Evolutionary conservation across 208 protist genomes (phyloP), one percentile per base, ranked within the genome.

Genomic region (Crithidia sp.): DNA sequence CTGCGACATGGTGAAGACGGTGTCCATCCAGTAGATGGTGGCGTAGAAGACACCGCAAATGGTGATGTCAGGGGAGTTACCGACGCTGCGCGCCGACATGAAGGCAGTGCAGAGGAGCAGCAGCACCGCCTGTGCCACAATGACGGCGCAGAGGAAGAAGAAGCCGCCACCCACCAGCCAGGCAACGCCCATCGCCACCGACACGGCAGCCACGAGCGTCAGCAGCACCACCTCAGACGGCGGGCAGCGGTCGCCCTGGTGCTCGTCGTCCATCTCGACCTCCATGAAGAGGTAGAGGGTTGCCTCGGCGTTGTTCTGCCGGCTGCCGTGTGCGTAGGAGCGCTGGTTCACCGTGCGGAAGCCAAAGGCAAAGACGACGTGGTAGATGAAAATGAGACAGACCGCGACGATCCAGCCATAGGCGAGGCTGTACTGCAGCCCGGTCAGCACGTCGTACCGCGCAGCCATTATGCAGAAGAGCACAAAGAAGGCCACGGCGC

Each of bases 321-420:
- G 76, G 76, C 82, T 90, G 49, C 74, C 87, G 59, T 84, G 79
- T 14, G 71, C 82, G 71, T 84, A 82, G 28, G 87, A 82, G 8
- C 77, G 56, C 49, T 52, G 74, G 43, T 76, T 80, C 17, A 87
- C 63, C 17, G 55, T 71, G 43, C 74, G 75, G 41, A 90, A 55
- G 54, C 85, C 82, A 76, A 88, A 92, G 55, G 67, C 81, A 53
- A 87, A 93, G 10, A 80, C 40, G 62, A 88, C 57, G 61, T 95
- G 87, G 53, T 83, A 88, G 37, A 91, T 64, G 53, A 83, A 76
- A 39, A 87, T 86, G 52, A 95, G 60, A 67, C 79, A 85, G 52
- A 85, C 86, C 16, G 87, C 80, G 16, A 81, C 67, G 37, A 95
- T 71, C 86, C 87, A 92, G n/a, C 87, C 90, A 59, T 79, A 88